phyloP scores from a whole-genome alignment of 805 yeast species.

The Wickerhamomyces bovis region DNA sequence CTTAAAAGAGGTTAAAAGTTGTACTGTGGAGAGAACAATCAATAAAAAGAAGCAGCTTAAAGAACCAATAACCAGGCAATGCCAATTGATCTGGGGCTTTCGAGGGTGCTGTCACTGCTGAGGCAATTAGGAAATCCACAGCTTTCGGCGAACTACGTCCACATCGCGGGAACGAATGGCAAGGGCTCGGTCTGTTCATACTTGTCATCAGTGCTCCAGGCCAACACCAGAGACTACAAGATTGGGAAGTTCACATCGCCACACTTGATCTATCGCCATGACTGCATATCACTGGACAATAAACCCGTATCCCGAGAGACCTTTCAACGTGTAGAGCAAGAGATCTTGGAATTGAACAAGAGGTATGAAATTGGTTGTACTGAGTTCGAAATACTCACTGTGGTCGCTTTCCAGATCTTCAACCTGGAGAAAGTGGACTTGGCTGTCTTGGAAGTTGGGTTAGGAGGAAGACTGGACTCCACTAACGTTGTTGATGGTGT shows the following conservation, averaged over 20 bases:
- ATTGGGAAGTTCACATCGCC: constrained; percentile 90
- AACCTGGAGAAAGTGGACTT: constrained; percentile 50
- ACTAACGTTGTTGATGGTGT: constrained; percentile 60
- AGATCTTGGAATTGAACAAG: constrained; percentile 37
- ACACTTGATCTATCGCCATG: constrained; percentile 67
- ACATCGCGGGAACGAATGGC: constrained; percentile 95
- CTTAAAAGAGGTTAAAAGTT: too few relatives aligned
- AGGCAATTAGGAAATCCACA: constrained; percentile 65
- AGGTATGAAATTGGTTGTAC: constrained; percentile 56
- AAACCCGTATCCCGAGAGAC: constrained; percentile 40
- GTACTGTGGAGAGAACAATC: too few relatives aligned
- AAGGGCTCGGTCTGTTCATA: constrained; percentile 92
- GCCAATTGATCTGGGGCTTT: constrained; percentile 52
- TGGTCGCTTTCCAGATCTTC: constrained; percentile 78
- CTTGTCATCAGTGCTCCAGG: constrained; percentile 55
- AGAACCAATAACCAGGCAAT: too few relatives aligned
- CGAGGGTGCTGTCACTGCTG: constrained; percentile 42
- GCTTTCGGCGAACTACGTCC: constrained; percentile 57
- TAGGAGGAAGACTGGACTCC: constrained; percentile 88
- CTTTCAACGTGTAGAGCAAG: constrained; percentile 40
- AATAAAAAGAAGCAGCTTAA: too few relatives aligned
- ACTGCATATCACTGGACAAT: constrained; percentile 66
- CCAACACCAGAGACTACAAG: constrained; percentile 31
- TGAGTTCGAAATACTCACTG: constrained; percentile 83
- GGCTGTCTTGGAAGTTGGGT: constrained; percentile 90